Evolutionary conservation across 148 eudicot species (phyloP), one percentile per base, ranked within the genome.

Genomic region (Persicaria tinctoria): DNA sequence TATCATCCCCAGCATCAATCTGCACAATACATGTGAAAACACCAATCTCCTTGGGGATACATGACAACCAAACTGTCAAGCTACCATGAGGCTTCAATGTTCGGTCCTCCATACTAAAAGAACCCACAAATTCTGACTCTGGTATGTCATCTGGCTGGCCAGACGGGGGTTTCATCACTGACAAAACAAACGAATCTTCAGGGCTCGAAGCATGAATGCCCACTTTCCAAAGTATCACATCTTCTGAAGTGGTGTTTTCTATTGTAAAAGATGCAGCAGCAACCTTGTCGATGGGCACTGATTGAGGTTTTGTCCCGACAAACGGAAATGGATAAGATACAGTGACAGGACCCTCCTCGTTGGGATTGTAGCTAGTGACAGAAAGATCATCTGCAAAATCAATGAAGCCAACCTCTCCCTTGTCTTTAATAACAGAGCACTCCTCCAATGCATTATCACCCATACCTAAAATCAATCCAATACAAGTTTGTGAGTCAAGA

Each of bases 301-400:
- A 92, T 62, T 68, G 92, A 73, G 97, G 97, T 72, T 86, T 92
- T n/a, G 83, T 85, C 1, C 76, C 79, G 47, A 81, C 78, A 27
- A 88, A 80, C 10, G 97, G 97, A 77, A 95, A 95, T 68, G 99
- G 99, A 38, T 86, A 82, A 10, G 99, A 95, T 56, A 95, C 75
- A 38, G 78, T 57, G 41, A 90, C 77, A 3, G 86, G 83, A 13
- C 91, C 90, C 80, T 95, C 97, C 41, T 86, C 89, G 27, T 27
- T 44, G 32, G 89, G 90, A 75, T 86, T 79, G 77, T 95, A 90
- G 70, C 81, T 77, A 63, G 89, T 83, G 11, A 85, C 83, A 27
- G 94, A 87, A 60, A 45, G 84, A 72, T 89, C 89, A 73, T 86
- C 87, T 0, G 83, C 93, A 54, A 77, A 88, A 56, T 95, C 99